Evolutionary conservation across 495 filamentous ascomycete genomes (phyloP).

Genomic region (Pseudomonodictys pantanalensis): DNA sequence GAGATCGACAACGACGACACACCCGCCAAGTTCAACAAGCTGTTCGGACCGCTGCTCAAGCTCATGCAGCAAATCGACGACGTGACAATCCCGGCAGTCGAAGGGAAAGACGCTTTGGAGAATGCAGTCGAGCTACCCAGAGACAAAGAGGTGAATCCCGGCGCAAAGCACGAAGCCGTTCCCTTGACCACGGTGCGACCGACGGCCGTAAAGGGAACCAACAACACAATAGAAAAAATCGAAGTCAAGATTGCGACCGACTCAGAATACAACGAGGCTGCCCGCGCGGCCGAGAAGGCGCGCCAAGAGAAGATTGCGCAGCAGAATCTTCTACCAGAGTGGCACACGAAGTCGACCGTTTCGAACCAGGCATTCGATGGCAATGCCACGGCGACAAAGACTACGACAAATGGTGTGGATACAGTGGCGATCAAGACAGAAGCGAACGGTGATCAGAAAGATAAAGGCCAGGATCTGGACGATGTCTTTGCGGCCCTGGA

Average conservation of each 20-base stretch:
- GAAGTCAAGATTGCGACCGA: constrained; percentile 73
- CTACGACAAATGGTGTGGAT: constrained; percentile 8
- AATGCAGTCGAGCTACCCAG: constrained; percentile 59
- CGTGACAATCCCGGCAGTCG: constrained; percentile 77
- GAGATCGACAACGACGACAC: constrained; percentile 66
- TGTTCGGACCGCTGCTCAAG: constrained; percentile 79
- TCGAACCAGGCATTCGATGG: constrained; percentile 38
- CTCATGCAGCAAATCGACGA: constrained; percentile 83
- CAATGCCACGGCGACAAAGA: constrained; percentile 10
- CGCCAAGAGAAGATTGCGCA: constrained; percentile 70
- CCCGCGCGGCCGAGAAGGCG: constrained; percentile 67
- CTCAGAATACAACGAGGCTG: constrained; percentile 70
- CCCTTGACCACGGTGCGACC: constrained; percentile 50
- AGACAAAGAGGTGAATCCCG: constrained; percentile 59
- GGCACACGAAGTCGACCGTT: constrained; percentile 88
- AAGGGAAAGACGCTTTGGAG: constrained; percentile 73
- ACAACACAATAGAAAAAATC: constrained; percentile 67
- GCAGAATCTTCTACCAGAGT: constrained; percentile 83
- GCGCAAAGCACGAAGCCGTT: constrained; percentile 51
- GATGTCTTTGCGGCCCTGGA: constrained; percentile 54
- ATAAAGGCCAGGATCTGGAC: constrained; percentile 47
- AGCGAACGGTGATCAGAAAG: constrained; percentile 54
- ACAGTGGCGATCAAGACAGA: constrained; percentile 42
- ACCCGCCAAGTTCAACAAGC: constrained; percentile 78
- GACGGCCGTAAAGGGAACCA: constrained; percentile 68